Percentiles rank a stretch among this genome's conserved stretches.
Conservation (phyloP, 148 eudicot genomes). For the Tetragonia tetragonoides region DNA sequence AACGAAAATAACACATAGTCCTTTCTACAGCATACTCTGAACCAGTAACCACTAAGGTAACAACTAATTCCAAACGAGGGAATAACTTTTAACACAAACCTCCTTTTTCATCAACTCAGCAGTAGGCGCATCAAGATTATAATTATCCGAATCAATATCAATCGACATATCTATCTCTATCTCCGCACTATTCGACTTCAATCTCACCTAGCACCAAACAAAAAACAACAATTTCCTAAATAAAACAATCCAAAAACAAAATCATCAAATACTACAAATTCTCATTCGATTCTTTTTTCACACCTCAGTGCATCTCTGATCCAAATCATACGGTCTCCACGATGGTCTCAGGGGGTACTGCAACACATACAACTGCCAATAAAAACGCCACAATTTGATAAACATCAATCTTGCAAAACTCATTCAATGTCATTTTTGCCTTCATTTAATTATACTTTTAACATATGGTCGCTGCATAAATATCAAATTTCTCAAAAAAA, state of each 20-base stretch:
- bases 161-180: conserved; percentile 72
- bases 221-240: not conserved
- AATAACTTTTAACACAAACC: conserved; percentile 36
- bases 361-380: not conserved
- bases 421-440: too few relatives aligned
- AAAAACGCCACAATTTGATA: too few relatives aligned
- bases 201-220: conserved; percentile 53
- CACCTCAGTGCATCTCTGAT: conserved; percentile 72
- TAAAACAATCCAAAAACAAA: not conserved
- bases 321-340: conserved; percentile 94
- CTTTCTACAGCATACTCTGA: too few relatives aligned
- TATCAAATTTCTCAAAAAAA: too few relatives aligned
- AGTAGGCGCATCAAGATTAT: conserved; percentile 29
- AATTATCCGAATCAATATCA: conserved; percentile 54
- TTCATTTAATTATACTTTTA: too few relatives aligned
- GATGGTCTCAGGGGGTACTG: conserved; percentile 25
- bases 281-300: not conserved
- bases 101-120: conserved; percentile 42
- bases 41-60: not conserved
- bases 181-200: conserved; percentile 54
- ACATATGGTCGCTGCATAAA: too few relatives aligned
- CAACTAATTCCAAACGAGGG: not conserved
- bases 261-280: not conserved
- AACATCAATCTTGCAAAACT: too few relatives aligned
- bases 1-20: too few relatives aligned